Evolutionary conservation across 306 rosid genomes (phyloP).

Genomic region (Dryas octopetala): DNA sequence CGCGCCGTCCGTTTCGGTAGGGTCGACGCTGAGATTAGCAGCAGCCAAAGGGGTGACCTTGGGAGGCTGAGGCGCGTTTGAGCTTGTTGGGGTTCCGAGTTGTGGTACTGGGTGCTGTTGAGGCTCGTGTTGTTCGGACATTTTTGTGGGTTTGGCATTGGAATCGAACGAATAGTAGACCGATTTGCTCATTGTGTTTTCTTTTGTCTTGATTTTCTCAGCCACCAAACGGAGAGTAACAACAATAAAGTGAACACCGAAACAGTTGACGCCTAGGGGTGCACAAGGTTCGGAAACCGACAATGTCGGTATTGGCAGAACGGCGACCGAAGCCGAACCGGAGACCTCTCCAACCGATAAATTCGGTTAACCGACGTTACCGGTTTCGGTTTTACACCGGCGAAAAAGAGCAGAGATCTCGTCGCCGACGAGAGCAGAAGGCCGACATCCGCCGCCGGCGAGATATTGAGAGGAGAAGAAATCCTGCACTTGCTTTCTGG

Average conservation of each 20-base stretch:
- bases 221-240: neutral
- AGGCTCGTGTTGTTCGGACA: slow-evolving; percentile 41
- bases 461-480: no score
- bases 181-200: neutral
- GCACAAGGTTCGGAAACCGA: no score
- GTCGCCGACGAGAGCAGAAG: no score
- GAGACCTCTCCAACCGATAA: no score
- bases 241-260: neutral
- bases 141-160: slow-evolving; percentile 10
- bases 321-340: no score
- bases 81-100: slow-evolving; percentile 26
- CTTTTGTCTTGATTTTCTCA: neutral
- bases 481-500: no score
- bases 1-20: slow-evolving; percentile 62
- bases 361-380: no score
- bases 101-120: neutral
- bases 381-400: no score
- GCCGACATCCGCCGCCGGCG: no score
- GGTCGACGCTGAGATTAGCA: slow-evolving; percentile 73
- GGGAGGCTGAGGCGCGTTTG: slow-evolving; percentile 31
- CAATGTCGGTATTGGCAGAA: no score
- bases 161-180: neutral
- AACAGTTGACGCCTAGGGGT: no score
- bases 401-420: no score
- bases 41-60: slow-evolving; percentile 71